Percentiles rank a stretch among this genome's conserved stretches.
Conservation (phyloP, 352 stramenopile species). For the Pythium aristosporum region DNA sequence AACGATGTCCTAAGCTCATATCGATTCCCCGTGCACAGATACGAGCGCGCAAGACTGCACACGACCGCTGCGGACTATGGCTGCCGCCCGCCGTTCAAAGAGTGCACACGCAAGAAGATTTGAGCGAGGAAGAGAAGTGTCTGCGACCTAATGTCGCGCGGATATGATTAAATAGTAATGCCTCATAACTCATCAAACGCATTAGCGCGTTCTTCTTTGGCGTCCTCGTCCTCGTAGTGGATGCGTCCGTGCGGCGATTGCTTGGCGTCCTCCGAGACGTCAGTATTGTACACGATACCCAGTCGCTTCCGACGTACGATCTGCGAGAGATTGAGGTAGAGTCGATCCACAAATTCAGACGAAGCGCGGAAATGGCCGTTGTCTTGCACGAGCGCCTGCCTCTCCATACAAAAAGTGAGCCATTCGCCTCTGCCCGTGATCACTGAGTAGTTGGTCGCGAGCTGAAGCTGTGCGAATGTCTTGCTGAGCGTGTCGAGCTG, state of each 20-base stretch:
- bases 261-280: not conserved
- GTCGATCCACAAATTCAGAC: not conserved
- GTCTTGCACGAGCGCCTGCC: not conserved
- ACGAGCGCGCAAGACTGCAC: slow-evolving; percentile 46
- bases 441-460: not conserved
- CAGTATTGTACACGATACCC: slow-evolving; percentile 5
- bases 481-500: slow-evolving; percentile 3
- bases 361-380: not conserved
- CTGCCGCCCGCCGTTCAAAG: slow-evolving; percentile 68
- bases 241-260: slow-evolving; percentile 4
- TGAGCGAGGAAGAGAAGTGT: not conserved
- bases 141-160: not conserved
- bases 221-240: slow-evolving; percentile 9
- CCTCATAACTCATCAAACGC: slow-evolving; percentile 5
- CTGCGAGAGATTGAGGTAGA: slow-evolving; percentile 9
- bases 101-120: slow-evolving; percentile 45
- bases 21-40: slow-evolving; percentile 27
- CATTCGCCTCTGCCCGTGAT: slow-evolving; percentile 6
- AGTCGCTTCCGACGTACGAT: slow-evolving; percentile 11
- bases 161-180: not conserved
- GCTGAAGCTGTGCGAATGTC: not conserved
- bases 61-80: slow-evolving; percentile 72
- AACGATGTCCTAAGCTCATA: not conserved
- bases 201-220: not conserved
- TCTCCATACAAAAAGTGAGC: slow-evolving; percentile 9